These are phyloP conservation scores for Ilex paraguariensis DNA, from an alignment of 305 asterid genomes.

Conservation along the genomic window DNA sequence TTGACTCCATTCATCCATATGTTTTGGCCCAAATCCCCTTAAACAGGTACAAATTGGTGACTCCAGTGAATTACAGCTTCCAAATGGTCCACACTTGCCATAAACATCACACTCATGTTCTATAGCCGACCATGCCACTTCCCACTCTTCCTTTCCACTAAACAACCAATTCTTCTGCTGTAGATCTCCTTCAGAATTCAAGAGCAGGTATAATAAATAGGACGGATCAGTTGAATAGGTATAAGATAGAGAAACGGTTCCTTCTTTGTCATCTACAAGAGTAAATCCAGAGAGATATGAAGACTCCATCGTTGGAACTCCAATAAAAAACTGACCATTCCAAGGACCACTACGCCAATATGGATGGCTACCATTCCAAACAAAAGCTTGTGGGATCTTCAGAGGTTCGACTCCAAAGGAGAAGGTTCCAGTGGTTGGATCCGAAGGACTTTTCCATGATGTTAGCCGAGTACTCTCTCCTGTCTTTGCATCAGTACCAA, in stretches of 20 bases:
- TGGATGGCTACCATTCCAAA: conserved; percentile 15
- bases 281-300: conserved; percentile 15
- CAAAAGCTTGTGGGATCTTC: conserved; percentile 11
- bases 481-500: too few relatives aligned
- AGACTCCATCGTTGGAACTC: conserved; percentile 15
- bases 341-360: conserved; percentile 32
- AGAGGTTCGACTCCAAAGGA: conserved; percentile 10
- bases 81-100: conserved; percentile 27
- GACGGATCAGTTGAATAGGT: conserved; percentile 6
- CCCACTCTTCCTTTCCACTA: conserved; percentile 23
- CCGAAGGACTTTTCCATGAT: too few relatives aligned
- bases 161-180: conserved; percentile 21
- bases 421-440: too few relatives aligned
- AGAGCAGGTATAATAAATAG: neutral
- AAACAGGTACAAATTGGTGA: conserved; percentile 38
- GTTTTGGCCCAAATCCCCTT: conserved; percentile 33
- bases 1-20: conserved; percentile 29
- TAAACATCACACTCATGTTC: conserved; percentile 39
- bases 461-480: too few relatives aligned
- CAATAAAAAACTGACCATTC: conserved; percentile 27
- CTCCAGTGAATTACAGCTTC: neutral
- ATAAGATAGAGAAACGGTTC: conserved; percentile 8
- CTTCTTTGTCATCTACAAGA: conserved; percentile 10
- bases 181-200: conserved; percentile 25
- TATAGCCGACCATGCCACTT: conserved; percentile 23